Evolutionary conservation across 345 rosid species (phyloP), one percentile per base, ranked within the genome.

Genomic region (Adansonia digitata): DNA sequence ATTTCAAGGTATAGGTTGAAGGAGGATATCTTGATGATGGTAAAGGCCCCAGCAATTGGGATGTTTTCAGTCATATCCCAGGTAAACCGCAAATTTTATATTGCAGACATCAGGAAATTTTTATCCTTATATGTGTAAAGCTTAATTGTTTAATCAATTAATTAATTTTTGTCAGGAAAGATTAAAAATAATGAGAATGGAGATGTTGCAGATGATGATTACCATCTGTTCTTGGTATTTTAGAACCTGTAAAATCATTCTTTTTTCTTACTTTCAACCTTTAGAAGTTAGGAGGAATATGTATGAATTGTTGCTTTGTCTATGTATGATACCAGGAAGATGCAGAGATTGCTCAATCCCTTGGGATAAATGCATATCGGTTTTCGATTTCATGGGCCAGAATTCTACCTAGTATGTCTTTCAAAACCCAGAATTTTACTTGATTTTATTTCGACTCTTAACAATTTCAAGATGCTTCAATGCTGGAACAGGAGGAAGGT

Each of bases 311-410:
- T 66, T 66, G 35, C 51, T 42, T 42, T 62, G 42, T 62, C 62
- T 18, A 5, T 20, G 10, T 46, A 29, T 20, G 18, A 56, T 42
- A 40, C 64, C 81, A 85, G 83, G 77, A 77, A 59, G 88, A 85
- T 70, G 72, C 79, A 27, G 84, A 79, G 56, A 29, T 79, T n/a
- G 79, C 80, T 72, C 69, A 73, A 26, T 78, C 83, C 45, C 80
- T 82, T 59, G 88, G 88, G 22, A 71, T 79, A 18, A 85, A 79
- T 64, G 71, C 88, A 43, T 82, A 85, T 57, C 71, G 86, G 20
- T 80, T 85, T 74, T 85, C 85, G 7, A 82, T 85, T 76, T 85
- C 86, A 10, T 85, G 84, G 88, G 61, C 80, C 18, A 82, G 86
- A 79, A 77, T 85, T 40, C 69, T 64, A 20, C 69, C 69, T 11